Evolutionary conservation across 2,329 filamentous ascomycete genomes (phyloP).

Genomic region (Sarocladiaceae sp.): DNA sequence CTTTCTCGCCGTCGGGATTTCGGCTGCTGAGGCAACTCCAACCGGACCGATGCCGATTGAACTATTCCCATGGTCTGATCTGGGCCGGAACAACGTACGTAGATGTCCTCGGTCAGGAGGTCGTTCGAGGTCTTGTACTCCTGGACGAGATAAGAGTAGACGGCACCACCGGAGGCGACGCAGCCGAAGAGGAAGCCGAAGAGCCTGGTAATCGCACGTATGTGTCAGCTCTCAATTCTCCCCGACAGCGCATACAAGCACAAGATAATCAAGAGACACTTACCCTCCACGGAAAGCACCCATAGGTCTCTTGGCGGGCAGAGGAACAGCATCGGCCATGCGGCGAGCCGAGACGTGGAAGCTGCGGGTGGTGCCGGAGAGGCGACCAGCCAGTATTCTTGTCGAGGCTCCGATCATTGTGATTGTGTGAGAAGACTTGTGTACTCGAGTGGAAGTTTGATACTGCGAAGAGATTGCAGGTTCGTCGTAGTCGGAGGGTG

Average conservation of each 20-base stretch:
- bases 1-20: too few relatives aligned
- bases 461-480: neutral
- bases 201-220: slow-evolving; percentile 49
- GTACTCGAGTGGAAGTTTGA: neutral
- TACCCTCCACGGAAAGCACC: slow-evolving; percentile 60
- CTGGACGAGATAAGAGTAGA: slow-evolving; percentile 90
- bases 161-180: slow-evolving; percentile 70
- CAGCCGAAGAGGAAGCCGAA: slow-evolving; percentile 90
- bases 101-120: slow-evolving; percentile 91
- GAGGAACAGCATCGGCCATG: slow-evolving; percentile 37
- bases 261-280: too few relatives aligned
- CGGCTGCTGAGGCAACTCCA: neutral
- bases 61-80: too few relatives aligned
- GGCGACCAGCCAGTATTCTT: slow-evolving; percentile 38
- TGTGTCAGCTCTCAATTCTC: neutral
- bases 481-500: neutral
- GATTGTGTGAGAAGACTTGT: neutral
- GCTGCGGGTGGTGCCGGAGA: slow-evolving; percentile 25
- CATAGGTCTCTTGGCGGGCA: slow-evolving; percentile 54
- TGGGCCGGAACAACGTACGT: slow-evolving; percentile 66
- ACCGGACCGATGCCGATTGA: too few relatives aligned
- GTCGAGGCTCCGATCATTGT: slow-evolving; percentile 37
- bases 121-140: slow-evolving; percentile 95
- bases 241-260: too few relatives aligned
- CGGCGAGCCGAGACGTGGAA: slow-evolving; percentile 50